phyloP scores from a whole-genome alignment of 352 stramenopile genomes.

The Phytophthora macrochlamydospora region DNA sequence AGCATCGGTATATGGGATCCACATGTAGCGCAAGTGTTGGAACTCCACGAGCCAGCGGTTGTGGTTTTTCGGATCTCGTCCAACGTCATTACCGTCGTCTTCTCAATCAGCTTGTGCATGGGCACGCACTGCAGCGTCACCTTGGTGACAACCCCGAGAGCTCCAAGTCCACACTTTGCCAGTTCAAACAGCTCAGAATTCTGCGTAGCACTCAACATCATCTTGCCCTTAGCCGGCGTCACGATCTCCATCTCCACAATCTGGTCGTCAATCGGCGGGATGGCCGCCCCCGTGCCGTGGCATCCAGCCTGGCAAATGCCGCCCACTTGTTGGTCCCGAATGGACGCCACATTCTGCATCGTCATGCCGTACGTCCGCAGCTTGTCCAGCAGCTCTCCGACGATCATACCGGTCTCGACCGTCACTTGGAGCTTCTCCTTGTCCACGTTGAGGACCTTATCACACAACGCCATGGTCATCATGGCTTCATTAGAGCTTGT shows the following conservation, averaged over 20 bases:
- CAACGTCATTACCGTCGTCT: conserved; percentile 91
- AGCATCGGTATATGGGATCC: conserved; percentile 97
- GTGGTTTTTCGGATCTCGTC: conserved; percentile 88
- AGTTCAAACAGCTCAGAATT: conserved; percentile 91
- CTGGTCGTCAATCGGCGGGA: conserved; percentile 98
- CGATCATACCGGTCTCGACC: conserved; percentile 83
- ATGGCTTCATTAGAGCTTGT: conserved; percentile 66
- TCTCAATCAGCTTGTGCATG: conserved; percentile 93
- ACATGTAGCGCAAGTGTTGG: conserved; percentile 97
- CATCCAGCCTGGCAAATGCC: conserved; percentile 95
- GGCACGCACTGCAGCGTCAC: conserved; percentile 96
- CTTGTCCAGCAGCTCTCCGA: conserved; percentile 80
- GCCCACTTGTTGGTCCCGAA: conserved; percentile 98
- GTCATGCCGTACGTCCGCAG: conserved; percentile 90
- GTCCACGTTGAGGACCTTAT: conserved; percentile 93
- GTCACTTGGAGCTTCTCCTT: conserved; percentile 91
- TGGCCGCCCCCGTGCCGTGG: conserved; percentile 95
- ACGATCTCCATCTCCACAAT: conserved; percentile 96
- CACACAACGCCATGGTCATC: conserved; percentile 93
- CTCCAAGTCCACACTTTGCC: conserved; percentile 94
- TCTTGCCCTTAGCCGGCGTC: conserved; percentile 91
- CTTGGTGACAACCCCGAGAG: conserved; percentile 96
- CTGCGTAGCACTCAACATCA: conserved; percentile 85
- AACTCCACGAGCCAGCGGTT: conserved; percentile 72
- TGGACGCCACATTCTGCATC: conserved; percentile 98